phyloP scores from a whole-genome alignment of 2,329 filamentous ascomycete genomes.

The Fusarium sp. region DNA sequence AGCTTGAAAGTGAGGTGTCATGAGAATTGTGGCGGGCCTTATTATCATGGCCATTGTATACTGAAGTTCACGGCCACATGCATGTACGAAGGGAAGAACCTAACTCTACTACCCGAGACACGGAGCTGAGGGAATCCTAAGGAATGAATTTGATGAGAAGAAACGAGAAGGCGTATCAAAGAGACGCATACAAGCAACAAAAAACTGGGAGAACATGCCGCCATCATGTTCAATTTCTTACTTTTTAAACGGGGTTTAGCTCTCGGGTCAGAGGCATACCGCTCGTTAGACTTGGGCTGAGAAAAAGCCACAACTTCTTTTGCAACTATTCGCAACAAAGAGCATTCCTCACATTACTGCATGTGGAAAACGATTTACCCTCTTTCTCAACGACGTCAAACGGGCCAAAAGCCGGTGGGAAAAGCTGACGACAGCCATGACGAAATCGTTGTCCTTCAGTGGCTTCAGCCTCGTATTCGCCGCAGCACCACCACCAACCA shows the following conservation, averaged over 20 bases:
- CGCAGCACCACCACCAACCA: not conserved
- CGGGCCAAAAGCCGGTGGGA: not conserved
- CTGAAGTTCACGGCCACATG: not conserved
- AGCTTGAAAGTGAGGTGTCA: constrained; percentile 9
- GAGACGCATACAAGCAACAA: not conserved
- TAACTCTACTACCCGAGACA: constrained; percentile 9
- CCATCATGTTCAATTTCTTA: constrained; percentile 1
- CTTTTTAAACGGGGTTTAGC: constrained; percentile 1
- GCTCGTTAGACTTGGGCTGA: constrained; percentile 20
- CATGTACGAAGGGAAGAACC: not conserved
- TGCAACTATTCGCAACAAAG: constrained; percentile 14
- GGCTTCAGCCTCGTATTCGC: not conserved
- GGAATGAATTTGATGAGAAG: constrained; percentile 7
- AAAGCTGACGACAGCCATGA: not conserved
- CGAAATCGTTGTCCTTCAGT: not conserved
- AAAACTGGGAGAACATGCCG: constrained; percentile 16
- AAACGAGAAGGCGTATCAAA: constrained; percentile 1
- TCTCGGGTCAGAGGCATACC: not conserved
- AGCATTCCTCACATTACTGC: constrained; percentile 30
- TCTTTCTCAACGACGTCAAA: constrained; percentile 2
- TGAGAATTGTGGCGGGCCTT: constrained; percentile 2
- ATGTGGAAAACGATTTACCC: constrained; percentile 11
- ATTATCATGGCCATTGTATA: not conserved
- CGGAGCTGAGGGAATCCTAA: constrained; percentile 14
- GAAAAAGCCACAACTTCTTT: constrained; percentile 24